Evolutionary conservation across 306 rosid species (phyloP).

Genomic region (Gastrolobium villosum): DNA sequence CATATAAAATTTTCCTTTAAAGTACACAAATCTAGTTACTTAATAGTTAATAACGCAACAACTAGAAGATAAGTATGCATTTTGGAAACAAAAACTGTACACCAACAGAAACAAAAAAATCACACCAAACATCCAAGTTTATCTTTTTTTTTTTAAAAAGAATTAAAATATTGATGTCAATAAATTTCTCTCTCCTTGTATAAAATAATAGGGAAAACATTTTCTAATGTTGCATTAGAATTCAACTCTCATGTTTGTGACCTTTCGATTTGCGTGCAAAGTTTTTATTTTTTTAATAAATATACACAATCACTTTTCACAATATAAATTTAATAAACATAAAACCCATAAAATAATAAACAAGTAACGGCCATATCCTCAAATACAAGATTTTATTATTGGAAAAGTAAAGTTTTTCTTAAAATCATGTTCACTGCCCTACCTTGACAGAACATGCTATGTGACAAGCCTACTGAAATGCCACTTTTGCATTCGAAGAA

Average conservation of each 20-base stretch:
- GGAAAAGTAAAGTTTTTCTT: background rate
- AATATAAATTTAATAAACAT: too few relatives aligned
- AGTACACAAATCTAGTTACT: too few relatives aligned
- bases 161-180: slow-evolving; percentile 1
- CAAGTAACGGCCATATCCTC: background rate
- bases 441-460: background rate
- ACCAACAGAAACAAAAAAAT: too few relatives aligned
- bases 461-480: slow-evolving; percentile 52
- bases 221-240: too few relatives aligned
- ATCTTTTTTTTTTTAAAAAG: background rate
- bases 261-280: too few relatives aligned
- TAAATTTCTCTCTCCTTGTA: background rate
- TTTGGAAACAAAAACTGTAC: too few relatives aligned
- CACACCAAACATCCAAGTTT: background rate
- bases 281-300: too few relatives aligned
- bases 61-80: too few relatives aligned
- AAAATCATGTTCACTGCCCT: background rate
- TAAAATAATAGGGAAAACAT: background rate
- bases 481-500: slow-evolving; percentile 78
- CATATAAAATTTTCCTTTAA: too few relatives aligned
- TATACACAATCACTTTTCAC: too few relatives aligned
- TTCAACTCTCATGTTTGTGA: too few relatives aligned
- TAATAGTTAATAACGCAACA: too few relatives aligned
- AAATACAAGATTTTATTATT: slow-evolving; percentile 14
- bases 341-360: background rate